Evolutionary conservation across 345 rosid species (phyloP), one percentile per base, ranked within the genome.

Genomic region (Physaria fendleri): DNA sequence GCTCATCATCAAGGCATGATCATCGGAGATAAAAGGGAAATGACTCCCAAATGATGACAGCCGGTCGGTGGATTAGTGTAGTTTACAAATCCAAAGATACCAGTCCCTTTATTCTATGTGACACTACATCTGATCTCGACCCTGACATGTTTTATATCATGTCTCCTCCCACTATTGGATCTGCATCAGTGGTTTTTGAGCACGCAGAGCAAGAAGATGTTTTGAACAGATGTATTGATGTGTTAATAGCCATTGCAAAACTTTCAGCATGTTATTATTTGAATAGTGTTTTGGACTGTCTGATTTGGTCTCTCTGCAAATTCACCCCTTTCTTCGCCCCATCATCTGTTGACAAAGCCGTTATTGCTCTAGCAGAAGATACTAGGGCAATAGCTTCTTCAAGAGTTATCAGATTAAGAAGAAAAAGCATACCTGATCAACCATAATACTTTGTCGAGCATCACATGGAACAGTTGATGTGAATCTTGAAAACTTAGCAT

Each of bases 161-260:
- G 63, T 83, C 81, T 11, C 82, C 82, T 54, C 90, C 87, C 34
- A 75, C 80, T 12, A 74, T 83, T 64, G 94, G 87, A 30, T 90
- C 94, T 16, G 79, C 85, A 44, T 79, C 90, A 9, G 94, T 83
- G 57, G 80, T 86, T 62, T 86, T 83, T 74, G 82, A 79, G 66
- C 94, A 81, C 59, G 79, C 78, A 68, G 94, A 83, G 65, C 82
- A 76, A 32, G 90, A 77, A 74, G 85, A 83, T 51, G 76, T 81
- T 56, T 68, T 76, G 25, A 82, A 72, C 55, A 75, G 81, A 60
- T 86, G 94, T 42, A 41, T 73, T 15, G 90, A 81, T 66, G 94
- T 90, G 54, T 79, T 81, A 71, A 57, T 86, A 70, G 82, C 87
- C 12, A 61, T 86, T 60, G 90, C 90, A 49, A 86, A 79, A 74